phyloP scores from a whole-genome alignment of 2,329 filamentous ascomycete genomes.

The Sphaerulina musiva region DNA sequence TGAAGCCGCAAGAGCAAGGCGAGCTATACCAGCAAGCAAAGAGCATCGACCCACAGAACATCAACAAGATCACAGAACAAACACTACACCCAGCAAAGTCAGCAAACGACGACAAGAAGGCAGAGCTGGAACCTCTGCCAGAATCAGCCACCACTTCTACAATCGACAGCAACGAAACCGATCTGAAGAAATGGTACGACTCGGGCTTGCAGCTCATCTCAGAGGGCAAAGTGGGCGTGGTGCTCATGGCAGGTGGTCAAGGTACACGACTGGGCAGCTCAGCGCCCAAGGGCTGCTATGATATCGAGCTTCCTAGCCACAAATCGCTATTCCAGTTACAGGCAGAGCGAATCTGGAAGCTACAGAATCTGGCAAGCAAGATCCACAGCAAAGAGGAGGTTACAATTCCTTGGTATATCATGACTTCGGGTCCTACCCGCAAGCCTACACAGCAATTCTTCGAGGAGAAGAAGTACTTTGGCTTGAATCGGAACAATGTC shows the following conservation, averaged over 20 bases:
- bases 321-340: slow-evolving; percentile 98
- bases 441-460: slow-evolving; percentile 92
- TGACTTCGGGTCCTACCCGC: slow-evolving; percentile 94
- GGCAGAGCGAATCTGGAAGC: slow-evolving; percentile 82
- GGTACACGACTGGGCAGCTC: slow-evolving; percentile 91
- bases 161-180: slow-evolving; percentile 73
- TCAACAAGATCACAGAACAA: slow-evolving; percentile 78
- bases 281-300: slow-evolving; percentile 93
- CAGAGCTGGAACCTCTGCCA: slow-evolving; percentile 75
- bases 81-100: slow-evolving; percentile 69
- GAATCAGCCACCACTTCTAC: slow-evolving; percentile 81
- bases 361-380: slow-evolving; percentile 73
- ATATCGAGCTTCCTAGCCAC: slow-evolving; percentile 85
- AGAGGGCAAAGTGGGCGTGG: slow-evolving; percentile 68
- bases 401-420: slow-evolving; percentile 94
- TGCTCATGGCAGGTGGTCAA: slow-evolving; percentile 95
- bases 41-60: slow-evolving; percentile 72
- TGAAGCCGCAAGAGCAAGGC: slow-evolving; percentile 66
- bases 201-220: slow-evolving; percentile 59
- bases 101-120: slow-evolving; percentile 47
- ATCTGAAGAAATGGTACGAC: slow-evolving; percentile 79
- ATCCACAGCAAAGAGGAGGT: slow-evolving; percentile 56
- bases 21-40: slow-evolving; percentile 70
- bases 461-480: slow-evolving; percentile 82
- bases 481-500: slow-evolving; percentile 76